phyloP scores from a whole-genome alignment of 306 rosid genomes.

The Ormosia emarginata region DNA sequence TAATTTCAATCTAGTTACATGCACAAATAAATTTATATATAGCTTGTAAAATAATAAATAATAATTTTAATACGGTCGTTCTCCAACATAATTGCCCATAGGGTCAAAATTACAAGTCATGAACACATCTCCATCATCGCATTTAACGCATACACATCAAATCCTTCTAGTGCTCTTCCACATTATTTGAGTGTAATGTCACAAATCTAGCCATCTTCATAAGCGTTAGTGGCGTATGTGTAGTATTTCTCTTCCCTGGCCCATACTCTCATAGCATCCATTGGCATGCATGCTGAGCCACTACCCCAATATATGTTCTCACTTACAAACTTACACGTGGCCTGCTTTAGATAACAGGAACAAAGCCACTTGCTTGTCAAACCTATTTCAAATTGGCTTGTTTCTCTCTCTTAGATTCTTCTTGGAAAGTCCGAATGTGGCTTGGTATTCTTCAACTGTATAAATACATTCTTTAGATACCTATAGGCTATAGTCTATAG shows the following conservation, averaged over 20 bases:
- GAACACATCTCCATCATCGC: constrained; percentile 75
- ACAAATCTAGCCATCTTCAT: constrained; percentile 67
- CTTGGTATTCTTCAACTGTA: neutral
- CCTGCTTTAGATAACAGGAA: neutral
- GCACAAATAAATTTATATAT: neutral
- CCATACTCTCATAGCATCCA: constrained; percentile 69
- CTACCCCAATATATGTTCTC: constrained; percentile 90
- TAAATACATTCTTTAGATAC: neutral
- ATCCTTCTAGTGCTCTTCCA: constrained; percentile 67
- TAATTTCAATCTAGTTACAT: neutral
- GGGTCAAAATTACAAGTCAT: constrained; percentile 92
- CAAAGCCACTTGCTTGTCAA: constrained; percentile 12
- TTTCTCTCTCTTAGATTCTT: neutral
- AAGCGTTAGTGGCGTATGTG: constrained; percentile 47
- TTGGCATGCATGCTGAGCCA: constrained; percentile 65
- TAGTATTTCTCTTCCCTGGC: constrained; percentile 69
- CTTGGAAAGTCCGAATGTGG: neutral
- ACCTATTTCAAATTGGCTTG: constrained; percentile 20
- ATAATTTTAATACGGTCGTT: constrained; percentile 58
- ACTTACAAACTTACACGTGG: neutral
- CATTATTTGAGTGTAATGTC: constrained; percentile 85
- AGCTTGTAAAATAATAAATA: neutral
- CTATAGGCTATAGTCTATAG: neutral
- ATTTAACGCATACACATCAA: constrained; percentile 73
- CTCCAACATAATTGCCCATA: constrained; percentile 71